These are phyloP conservation scores for Diplodia sapinea DNA, from an alignment of 2,329 filamentous ascomycete genomes.

Conservation along the genomic window DNA sequence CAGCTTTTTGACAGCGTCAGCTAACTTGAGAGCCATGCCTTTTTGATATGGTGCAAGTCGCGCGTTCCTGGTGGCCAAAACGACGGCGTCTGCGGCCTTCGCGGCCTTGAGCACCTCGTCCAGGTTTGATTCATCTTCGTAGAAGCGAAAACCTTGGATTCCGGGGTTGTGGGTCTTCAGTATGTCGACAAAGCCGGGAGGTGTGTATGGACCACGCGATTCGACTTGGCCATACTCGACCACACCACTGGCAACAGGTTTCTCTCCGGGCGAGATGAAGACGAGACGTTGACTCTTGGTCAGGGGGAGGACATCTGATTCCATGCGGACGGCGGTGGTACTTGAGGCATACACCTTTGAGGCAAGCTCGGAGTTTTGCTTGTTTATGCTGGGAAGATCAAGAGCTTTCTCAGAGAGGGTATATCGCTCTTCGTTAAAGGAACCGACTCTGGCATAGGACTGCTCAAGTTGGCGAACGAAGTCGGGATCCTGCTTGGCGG, in stretches of 20 bases:
- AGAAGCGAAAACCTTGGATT: not conserved
- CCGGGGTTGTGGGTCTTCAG: not conserved
- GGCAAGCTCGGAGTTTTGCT: not conserved
- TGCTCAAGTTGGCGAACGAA: not conserved
- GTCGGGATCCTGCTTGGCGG: not conserved
- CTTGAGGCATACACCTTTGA: not conserved
- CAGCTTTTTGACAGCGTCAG: not conserved
- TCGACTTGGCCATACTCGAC: conserved; percentile 13
- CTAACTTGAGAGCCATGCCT: not conserved
- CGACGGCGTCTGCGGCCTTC: not conserved
- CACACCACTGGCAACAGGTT: conserved; percentile 9
- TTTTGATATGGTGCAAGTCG: conserved; percentile 8
- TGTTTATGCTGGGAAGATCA: not conserved
- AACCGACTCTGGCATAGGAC: not conserved
- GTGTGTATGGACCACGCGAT: not conserved
- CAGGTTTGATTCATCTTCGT: not conserved
- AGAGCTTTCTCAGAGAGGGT: not conserved
- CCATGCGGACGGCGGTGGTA: not conserved
- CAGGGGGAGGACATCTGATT: not conserved
- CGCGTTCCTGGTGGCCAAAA: conserved; percentile 23
- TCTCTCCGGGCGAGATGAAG: conserved; percentile 10
- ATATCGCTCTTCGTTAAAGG: not conserved
- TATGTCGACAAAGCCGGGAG: conserved; percentile 11
- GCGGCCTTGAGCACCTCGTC: conserved; percentile 3
- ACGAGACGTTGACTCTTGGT: not conserved